Conservation (phyloP, 768 basidiomycete genomes). For the Pholiota microspora region DNA sequence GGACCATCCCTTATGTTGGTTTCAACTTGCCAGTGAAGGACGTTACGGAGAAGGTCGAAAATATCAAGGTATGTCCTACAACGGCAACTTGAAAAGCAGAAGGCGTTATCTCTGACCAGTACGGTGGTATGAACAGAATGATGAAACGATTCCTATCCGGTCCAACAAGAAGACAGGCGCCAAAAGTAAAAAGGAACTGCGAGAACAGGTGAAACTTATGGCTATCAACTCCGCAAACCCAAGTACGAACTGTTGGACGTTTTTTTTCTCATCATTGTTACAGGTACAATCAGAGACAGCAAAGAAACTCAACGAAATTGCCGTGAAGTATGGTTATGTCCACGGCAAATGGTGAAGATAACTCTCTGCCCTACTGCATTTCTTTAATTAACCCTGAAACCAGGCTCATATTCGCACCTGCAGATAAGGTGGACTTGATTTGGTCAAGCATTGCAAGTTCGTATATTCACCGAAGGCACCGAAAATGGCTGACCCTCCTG, state of each 20-base stretch:
- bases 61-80: slow-evolving; percentile 48
- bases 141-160: slow-evolving; percentile 61
- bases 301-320: slow-evolving; percentile 56
- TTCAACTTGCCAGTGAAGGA: slow-evolving; percentile 57
- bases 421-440: slow-evolving; percentile 60
- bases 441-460: slow-evolving; percentile 64
- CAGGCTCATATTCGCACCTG: slow-evolving; percentile 67
- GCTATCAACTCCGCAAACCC: no score
- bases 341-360: slow-evolving; percentile 63
- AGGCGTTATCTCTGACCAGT: background rate
- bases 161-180: slow-evolving; percentile 71
- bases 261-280: no score
- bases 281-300: slow-evolving; percentile 62
- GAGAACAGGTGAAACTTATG: slow-evolving; percentile 51
- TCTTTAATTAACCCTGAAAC: background rate
- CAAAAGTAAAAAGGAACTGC: slow-evolving; percentile 73
- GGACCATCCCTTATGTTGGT: background rate
- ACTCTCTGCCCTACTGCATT: background rate
- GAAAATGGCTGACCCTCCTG: background rate
- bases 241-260: no score
- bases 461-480: slow-evolving; percentile 16
- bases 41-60: slow-evolving; percentile 54
- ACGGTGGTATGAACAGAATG: slow-evolving; percentile 46
- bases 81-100: background rate
- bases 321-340: slow-evolving; percentile 50